phyloP scores from a whole-genome alignment of 257 asterid genomes.

The Solanum appendiculatum region DNA sequence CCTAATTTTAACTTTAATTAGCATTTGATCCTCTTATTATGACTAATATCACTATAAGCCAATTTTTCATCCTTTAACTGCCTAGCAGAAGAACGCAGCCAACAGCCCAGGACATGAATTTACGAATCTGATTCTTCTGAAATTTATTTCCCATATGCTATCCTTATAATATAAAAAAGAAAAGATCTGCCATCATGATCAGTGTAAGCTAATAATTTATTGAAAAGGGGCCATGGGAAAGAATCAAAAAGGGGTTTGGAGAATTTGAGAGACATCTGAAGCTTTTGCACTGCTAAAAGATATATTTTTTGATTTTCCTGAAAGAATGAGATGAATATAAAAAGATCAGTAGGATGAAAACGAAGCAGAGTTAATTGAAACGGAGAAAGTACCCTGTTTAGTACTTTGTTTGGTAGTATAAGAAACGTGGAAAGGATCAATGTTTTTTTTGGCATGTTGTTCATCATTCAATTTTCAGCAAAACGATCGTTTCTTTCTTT shows the following conservation, averaged over 20 bases:
- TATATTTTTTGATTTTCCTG: background rate
- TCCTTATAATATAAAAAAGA: no score
- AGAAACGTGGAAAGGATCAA: background rate
- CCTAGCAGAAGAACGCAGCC: background rate
- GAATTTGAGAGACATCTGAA: background rate
- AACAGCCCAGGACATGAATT: background rate
- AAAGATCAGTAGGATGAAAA: no score
- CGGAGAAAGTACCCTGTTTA: no score
- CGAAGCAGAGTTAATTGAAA: background rate
- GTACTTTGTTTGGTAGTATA: background rate
- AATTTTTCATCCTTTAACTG: background rate
- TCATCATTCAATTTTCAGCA: background rate
- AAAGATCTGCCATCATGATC: background rate
- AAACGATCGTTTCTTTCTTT: background rate
- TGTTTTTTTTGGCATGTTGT: background rate
- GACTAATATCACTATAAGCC: background rate
- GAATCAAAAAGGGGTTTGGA: background rate
- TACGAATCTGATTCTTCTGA: background rate
- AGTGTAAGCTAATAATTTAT: background rate
- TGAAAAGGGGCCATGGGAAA: background rate
- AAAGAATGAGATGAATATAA: background rate
- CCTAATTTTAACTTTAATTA: background rate
- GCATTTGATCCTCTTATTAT: background rate
- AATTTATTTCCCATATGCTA: background rate
- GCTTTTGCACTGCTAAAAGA: background rate